Evolutionary conservation across 805 yeast genomes (phyloP), one percentile per base, ranked within the genome.

Genomic region (Kodamaea jinghongensis): DNA sequence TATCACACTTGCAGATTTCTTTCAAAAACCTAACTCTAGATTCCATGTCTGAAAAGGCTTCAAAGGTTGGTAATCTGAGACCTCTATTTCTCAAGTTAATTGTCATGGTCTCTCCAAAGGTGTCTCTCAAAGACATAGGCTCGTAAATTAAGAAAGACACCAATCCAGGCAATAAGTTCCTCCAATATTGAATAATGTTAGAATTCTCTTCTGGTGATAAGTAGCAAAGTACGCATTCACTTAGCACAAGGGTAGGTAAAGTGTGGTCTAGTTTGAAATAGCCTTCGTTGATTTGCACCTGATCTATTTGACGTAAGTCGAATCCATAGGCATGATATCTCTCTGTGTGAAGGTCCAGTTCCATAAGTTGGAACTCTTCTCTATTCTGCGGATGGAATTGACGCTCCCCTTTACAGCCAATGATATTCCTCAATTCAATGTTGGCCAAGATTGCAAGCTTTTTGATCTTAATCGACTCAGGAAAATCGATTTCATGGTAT

Each of bases 171-270:
- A 74, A 51, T n/a, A 34, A 23, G 0, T 44, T 33, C 3, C 49
- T 51, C 61, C 82, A 72, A 51, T 69, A 72, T 2, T 53, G 38
- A 3, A 85, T 45, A 3, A 82, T 70, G 23, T 59, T 52, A 23
- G 46, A 51, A 16, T 83, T 73, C 15, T 72, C 74, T 9, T 62
- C 63, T 1, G 82, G 78, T 3, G 73, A 65, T 45, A 84, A 51
- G 54, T 85, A 85, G 54, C 95, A 86, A 26, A 86, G 62, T 26
- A 86, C 86, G 60, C 93, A 86, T 55, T 85, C 95, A 45, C 86
- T 78, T 13, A 85, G 55, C 2, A 86, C 58, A 11, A 86, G 51
- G 0, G 93, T 84, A 6, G 86, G 86, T 3, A 59, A 28, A 1
- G 51, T 28, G 7, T 50, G 37, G 44, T 71, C 65, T 25, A 73